Evolutionary conservation across 768 basidiomycete species (phyloP).

Genomic region (Podaxis carcinomalis): DNA sequence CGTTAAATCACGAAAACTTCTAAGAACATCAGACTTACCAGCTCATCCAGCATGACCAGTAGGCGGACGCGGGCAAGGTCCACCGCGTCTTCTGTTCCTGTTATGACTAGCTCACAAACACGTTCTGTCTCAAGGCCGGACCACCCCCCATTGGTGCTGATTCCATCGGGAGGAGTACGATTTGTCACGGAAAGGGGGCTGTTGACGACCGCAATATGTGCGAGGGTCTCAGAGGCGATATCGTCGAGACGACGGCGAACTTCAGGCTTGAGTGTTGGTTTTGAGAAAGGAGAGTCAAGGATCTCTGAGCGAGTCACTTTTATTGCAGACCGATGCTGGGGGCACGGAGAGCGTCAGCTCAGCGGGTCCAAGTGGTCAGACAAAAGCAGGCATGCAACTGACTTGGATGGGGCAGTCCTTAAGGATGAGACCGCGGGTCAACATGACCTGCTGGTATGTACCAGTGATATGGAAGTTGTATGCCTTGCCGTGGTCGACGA

Average conservation of each 20-base stretch:
- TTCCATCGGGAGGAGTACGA: constrained; percentile 72
- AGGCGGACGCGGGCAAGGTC: constrained; percentile 88
- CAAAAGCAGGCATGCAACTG: constrained; percentile 18
- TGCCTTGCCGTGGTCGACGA: constrained; percentile 64
- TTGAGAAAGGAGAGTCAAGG: constrained; percentile 76
- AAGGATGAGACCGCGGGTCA: constrained; percentile 81
- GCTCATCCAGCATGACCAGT: constrained; percentile 91
- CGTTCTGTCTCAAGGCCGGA: constrained; percentile 92
- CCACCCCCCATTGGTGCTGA: constrained; percentile 75
- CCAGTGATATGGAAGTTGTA: constrained; percentile 94
- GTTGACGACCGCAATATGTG: constrained; percentile 93
- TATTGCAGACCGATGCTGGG: constrained; percentile 78
- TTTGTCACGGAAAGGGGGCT: constrained; percentile 71
- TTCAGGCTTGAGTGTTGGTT: constrained; percentile 76
- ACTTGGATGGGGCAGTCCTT: constrained; percentile 89
- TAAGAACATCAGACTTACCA: constrained; percentile 50
- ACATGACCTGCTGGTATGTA: constrained; percentile 89
- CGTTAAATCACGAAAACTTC: constrained; percentile 14
- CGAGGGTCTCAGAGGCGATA: constrained; percentile 87
- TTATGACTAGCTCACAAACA: constrained; percentile 89
- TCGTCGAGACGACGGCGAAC: constrained; percentile 87
- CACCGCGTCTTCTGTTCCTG: constrained; percentile 84
- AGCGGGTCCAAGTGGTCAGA: constrained; percentile 14
- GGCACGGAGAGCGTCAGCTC: constrained; percentile 6
- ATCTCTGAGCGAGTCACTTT: constrained; percentile 92